Percentiles rank a stretch among this genome's conserved stretches.
These are phyloP conservation scores for Medicago arabica DNA, from an alignment of 306 rosid species.

Conservation along the genomic window DNA sequence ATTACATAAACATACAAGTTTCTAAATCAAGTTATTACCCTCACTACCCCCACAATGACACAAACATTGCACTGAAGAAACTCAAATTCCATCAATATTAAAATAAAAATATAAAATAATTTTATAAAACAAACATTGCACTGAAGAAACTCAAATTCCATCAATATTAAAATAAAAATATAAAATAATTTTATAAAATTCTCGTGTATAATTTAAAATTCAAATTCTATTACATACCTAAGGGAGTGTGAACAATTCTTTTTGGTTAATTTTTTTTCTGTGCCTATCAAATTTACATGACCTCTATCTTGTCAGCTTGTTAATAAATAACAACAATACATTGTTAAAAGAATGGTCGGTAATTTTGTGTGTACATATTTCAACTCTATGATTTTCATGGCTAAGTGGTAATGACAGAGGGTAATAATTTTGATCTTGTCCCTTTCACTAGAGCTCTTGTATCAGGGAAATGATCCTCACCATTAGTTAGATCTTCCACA, in stretches of 20 bases:
- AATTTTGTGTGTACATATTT: neutral
- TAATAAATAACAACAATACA: neutral
- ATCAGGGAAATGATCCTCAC: slow-evolving; percentile 74
- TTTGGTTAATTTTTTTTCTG: neutral
- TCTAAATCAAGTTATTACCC: neutral
- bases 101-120: neutral
- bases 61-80: neutral
- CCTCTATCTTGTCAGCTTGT: neutral
- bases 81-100: neutral
- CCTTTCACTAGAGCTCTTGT: slow-evolving; percentile 66
- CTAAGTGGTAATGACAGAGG: slow-evolving; percentile 73
- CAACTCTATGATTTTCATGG: neutral
- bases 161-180: neutral
- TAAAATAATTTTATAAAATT: neutral
- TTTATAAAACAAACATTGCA: neutral
- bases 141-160: neutral
- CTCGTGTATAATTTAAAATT: neutral
- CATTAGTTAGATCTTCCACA: slow-evolving; percentile 49
- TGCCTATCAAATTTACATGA: neutral
- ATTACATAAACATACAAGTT: neutral
- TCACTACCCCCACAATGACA: too few relatives aligned
- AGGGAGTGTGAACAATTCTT: neutral
- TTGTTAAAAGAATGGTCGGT: slow-evolving; percentile 39
- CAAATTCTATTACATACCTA: neutral
- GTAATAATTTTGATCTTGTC: slow-evolving; percentile 64